These are phyloP conservation scores for Colletotrichum camelliae DNA, from an alignment of 2,329 filamentous ascomycete genomes.

Conservation along the genomic window DNA sequence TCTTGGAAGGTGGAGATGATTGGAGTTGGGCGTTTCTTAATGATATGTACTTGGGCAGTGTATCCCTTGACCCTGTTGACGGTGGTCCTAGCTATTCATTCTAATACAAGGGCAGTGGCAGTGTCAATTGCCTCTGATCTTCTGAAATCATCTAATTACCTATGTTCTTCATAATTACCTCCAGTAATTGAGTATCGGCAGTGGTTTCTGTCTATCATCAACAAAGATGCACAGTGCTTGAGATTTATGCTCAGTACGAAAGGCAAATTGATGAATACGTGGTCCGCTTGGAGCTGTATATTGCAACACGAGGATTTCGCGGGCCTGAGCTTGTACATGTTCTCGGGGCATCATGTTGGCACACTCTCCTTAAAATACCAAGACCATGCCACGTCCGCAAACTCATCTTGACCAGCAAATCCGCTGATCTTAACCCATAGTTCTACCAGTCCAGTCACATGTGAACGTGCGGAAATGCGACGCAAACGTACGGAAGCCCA, in stretches of 20 bases:
- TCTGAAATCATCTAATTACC: neutral
- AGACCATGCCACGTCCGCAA: neutral
- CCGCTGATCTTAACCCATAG: neutral
- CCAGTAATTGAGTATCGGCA: neutral
- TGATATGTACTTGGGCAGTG: constrained; percentile 3
- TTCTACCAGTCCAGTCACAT: neutral
- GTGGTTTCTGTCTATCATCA: neutral
- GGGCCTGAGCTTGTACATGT: neutral
- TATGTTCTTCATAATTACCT: neutral
- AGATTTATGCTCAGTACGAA: neutral
- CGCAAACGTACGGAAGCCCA: neutral
- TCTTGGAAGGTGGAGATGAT: neutral
- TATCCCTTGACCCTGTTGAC: neutral
- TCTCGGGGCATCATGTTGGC: neutral
- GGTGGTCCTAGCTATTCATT: neutral
- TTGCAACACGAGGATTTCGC: neutral
- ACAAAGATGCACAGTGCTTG: neutral
- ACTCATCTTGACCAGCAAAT: neutral
- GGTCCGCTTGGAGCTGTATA: neutral
- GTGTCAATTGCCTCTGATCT: neutral
- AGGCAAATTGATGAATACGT: neutral
- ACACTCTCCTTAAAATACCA: neutral
- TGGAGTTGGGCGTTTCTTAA: constrained; percentile 6
- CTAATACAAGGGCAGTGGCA: neutral
- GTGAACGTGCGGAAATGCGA: neutral